Evolutionary conservation across 2,329 filamentous ascomycete genomes (phyloP).

Genomic region (Fusarium sarcochroum): DNA sequence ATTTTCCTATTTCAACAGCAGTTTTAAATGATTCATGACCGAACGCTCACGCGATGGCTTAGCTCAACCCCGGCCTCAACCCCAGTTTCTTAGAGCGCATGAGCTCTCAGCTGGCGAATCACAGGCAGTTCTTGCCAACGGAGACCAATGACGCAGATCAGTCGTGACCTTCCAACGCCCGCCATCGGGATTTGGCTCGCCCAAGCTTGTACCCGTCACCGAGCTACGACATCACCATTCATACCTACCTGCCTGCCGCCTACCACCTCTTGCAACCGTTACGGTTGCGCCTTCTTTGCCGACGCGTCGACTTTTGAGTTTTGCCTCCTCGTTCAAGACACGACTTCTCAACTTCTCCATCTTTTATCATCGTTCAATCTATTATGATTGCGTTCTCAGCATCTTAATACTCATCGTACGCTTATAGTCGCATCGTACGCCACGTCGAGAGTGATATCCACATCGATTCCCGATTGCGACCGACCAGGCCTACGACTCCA

Average conservation of each 20-base stretch:
- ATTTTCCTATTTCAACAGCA: background rate
- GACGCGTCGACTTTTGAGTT: constrained; percentile 33
- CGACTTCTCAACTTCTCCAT: constrained; percentile 5
- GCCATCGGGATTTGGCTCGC: constrained; percentile 7
- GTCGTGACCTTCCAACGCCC: constrained; percentile 36
- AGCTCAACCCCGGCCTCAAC: constrained; percentile 29
- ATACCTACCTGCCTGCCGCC: constrained; percentile 14
- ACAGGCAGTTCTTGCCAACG: constrained; percentile 2
- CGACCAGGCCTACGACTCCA: constrained; percentile 31
- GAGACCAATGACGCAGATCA: constrained; percentile 44
- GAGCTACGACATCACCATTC: constrained; percentile 42
- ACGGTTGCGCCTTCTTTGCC: constrained; percentile 28
- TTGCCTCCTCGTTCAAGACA: constrained; percentile 10
- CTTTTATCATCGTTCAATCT: constrained; percentile 18
- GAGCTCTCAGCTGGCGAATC: constrained; percentile 35
- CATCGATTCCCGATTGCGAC: constrained; percentile 25
- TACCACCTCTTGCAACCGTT: constrained; percentile 24
- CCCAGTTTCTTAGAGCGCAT: constrained; percentile 21
- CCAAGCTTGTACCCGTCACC: constrained; percentile 34
- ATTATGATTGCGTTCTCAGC: constrained; percentile 32
- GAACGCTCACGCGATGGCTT: constrained; percentile 20
- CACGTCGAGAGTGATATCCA: constrained; percentile 29
- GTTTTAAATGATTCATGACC: constrained; percentile 38
- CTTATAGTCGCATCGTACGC: constrained; percentile 32
- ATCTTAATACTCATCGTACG: constrained; percentile 24